phyloP scores from a whole-genome alignment of 169 alveolate species.

The Cryptosporidium ryanae region DNA sequence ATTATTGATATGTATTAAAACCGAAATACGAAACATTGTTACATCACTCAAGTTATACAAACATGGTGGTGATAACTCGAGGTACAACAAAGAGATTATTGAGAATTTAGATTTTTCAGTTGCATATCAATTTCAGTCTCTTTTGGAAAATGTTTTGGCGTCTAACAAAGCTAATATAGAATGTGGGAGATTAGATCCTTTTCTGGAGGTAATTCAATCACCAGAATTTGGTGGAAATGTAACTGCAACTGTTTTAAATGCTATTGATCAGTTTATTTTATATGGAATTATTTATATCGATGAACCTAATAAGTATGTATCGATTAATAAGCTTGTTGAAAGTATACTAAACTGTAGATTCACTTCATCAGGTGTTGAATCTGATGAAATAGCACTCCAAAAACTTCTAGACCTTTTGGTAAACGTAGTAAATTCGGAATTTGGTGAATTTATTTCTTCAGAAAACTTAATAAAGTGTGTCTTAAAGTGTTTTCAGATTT shows the following conservation, averaged over 20 bases:
- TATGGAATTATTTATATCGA: neutral
- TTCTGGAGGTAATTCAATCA: slow-evolving; percentile 64
- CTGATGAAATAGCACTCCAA: slow-evolving; percentile 60
- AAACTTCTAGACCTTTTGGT: slow-evolving; percentile 29
- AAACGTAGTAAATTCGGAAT: slow-evolving; percentile 10
- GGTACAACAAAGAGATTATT: slow-evolving; percentile 26
- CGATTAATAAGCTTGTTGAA: slow-evolving; percentile 16
- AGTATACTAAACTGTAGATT: slow-evolving; percentile 56
- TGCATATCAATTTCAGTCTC: slow-evolving; percentile 25
- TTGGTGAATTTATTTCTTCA: slow-evolving; percentile 45
- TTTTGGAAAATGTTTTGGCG: slow-evolving; percentile 6
- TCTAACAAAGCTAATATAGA: slow-evolving; percentile 23
- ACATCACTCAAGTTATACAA: neutral
- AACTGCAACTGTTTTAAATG: slow-evolving; percentile 60
- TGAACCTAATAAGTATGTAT: neutral
- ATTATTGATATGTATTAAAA: slow-evolving; percentile 28
- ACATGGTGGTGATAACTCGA: slow-evolving; percentile 3
- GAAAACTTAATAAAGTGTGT: slow-evolving; percentile 47
- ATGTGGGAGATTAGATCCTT: slow-evolving; percentile 49
- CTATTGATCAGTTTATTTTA: slow-evolving; percentile 20
- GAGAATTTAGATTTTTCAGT: slow-evolving; percentile 25
- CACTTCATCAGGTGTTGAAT: slow-evolving; percentile 44
- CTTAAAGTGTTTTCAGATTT: slow-evolving; percentile 63
- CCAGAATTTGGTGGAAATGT: slow-evolving; percentile 56
- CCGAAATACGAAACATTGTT: slow-evolving; percentile 32